Percentiles rank a stretch among this genome's conserved stretches.
Conservation (phyloP, 371 early-diverging fungal genomes). For the Lichtheimia ramosa region DNA sequence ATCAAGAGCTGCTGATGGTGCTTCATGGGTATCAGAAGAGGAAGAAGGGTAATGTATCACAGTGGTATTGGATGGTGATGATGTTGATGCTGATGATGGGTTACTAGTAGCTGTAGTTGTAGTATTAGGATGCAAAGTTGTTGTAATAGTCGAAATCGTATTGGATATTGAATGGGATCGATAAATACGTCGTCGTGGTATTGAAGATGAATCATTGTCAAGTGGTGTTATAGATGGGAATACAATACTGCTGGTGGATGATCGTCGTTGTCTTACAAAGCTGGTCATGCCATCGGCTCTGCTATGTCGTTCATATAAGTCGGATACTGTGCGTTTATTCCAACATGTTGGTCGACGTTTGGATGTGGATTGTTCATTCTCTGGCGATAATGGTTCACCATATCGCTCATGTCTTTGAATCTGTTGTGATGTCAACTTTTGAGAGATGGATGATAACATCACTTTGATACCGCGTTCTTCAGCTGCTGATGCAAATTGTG, state of each 20-base stretch:
- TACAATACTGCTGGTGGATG: slow-evolving; percentile 11
- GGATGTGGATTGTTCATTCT: not conserved
- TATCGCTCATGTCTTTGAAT: slow-evolving; percentile 33
- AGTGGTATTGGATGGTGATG: not conserved
- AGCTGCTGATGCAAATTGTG: no score
- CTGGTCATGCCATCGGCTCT: not conserved
- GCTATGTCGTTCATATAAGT: not conserved
- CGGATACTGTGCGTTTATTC: not conserved
- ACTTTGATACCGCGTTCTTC: slow-evolving; percentile 14
- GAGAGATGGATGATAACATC: slow-evolving; percentile 54
- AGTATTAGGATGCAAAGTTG: slow-evolving; percentile 19
- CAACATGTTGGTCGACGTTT: not conserved
- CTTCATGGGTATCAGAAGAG: not conserved
- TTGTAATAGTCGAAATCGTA: slow-evolving; percentile 32
- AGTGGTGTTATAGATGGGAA: slow-evolving; percentile 1
- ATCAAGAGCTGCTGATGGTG: slow-evolving; percentile 16
- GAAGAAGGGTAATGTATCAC: not conserved
- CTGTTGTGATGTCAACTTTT: slow-evolving; percentile 47
- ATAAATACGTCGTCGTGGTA: slow-evolving; percentile 7
- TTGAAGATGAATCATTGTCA: not conserved
- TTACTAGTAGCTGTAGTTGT: not conserved
- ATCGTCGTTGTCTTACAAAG: slow-evolving; percentile 6
- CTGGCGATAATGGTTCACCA: not conserved
- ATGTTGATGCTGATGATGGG: slow-evolving; percentile 9
- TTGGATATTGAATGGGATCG: slow-evolving; percentile 35